phyloP scores from a whole-genome alignment of 2,329 filamentous ascomycete species.

The Xylaria sp. region DNA sequence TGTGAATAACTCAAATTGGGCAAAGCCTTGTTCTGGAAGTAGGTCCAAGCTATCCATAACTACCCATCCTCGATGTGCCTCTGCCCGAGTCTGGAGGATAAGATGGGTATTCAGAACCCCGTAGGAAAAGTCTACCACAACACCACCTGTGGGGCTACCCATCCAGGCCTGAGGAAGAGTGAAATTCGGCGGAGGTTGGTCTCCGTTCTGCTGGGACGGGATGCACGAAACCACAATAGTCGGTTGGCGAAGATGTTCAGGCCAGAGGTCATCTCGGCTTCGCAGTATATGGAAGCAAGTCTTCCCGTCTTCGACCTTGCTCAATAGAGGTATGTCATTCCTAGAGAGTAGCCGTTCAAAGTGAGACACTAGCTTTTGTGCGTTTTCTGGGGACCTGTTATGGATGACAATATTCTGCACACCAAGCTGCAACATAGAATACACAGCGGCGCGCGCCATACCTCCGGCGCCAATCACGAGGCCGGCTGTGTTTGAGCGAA shows the following conservation, averaged over 20 bases:
- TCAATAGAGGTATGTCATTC: constrained; percentile 57
- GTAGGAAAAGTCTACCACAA: constrained; percentile 80
- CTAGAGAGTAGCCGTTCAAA: constrained; percentile 69
- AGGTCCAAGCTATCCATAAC: constrained; percentile 81
- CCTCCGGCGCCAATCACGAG: constrained; percentile 75
- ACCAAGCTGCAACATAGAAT: constrained; percentile 81
- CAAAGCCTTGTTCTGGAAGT: constrained; percentile 81
- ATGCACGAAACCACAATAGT: constrained; percentile 83
- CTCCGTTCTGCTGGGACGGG: constrained; percentile 74
- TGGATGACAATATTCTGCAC: constrained; percentile 80
- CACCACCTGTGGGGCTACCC: constrained; percentile 77
- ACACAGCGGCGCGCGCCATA: constrained; percentile 82
- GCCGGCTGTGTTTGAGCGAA: constrained; percentile 65
- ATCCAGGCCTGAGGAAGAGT: constrained; percentile 77
- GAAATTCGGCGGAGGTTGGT: constrained; percentile 74
- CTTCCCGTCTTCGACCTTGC: constrained; percentile 56
- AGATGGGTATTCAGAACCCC: constrained; percentile 78
- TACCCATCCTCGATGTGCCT: constrained; percentile 74
- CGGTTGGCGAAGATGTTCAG: constrained; percentile 68
- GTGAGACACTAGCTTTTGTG: constrained; percentile 73
- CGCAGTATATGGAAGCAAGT: constrained; percentile 68
- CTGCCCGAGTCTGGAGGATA: constrained; percentile 71
- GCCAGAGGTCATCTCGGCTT: constrained; percentile 72
- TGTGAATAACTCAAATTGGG: constrained; percentile 85
- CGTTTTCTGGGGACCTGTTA: constrained; percentile 76